Evolutionary conservation across 1,284 basidiomycete species (phyloP).

Genomic region (Inonotus hispidus): DNA sequence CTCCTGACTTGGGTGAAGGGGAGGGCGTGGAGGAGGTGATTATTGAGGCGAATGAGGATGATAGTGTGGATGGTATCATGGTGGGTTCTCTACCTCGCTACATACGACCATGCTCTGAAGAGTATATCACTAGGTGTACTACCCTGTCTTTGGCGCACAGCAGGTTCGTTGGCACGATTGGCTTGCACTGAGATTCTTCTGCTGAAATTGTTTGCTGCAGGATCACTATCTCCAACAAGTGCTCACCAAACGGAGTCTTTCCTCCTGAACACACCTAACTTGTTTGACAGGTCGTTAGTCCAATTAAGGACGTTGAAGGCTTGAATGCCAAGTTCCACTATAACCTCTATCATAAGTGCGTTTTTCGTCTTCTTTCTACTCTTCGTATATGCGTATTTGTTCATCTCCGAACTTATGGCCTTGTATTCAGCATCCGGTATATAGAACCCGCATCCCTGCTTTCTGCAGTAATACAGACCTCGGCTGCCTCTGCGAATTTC

Average conservation of each 20-base stretch:
- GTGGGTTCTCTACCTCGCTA: conserved; percentile 38
- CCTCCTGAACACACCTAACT: background rate
- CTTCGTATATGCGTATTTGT: conserved; percentile 10
- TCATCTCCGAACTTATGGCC: background rate
- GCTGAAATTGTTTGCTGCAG: conserved; percentile 34
- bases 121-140: conserved; percentile 66
- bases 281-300: conserved; percentile 73
- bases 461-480: conserved; percentile 34
- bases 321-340: conserved; percentile 95
- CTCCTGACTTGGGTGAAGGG: conserved; percentile 45
- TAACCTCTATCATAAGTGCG: conserved; percentile 94
- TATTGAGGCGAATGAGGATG: conserved; percentile 89
- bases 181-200: conserved; percentile 16
- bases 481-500: conserved; percentile 23
- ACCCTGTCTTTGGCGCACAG: conserved; percentile 83
- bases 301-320: conserved; percentile 96
- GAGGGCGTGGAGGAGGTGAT: conserved; percentile 92
- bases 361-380: conserved; percentile 23
- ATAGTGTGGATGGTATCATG: conserved; percentile 91
- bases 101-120: background rate
- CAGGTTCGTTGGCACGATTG: conserved; percentile 49
- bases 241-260: conserved; percentile 12
- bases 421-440: conserved; percentile 61
- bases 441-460: conserved; percentile 59
- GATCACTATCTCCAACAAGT: conserved; percentile 96